Base-by-base conservation (phyloP, 2,329 filamentous ascomycete genomes). In the Salinomyces thailandicus region DNA sequence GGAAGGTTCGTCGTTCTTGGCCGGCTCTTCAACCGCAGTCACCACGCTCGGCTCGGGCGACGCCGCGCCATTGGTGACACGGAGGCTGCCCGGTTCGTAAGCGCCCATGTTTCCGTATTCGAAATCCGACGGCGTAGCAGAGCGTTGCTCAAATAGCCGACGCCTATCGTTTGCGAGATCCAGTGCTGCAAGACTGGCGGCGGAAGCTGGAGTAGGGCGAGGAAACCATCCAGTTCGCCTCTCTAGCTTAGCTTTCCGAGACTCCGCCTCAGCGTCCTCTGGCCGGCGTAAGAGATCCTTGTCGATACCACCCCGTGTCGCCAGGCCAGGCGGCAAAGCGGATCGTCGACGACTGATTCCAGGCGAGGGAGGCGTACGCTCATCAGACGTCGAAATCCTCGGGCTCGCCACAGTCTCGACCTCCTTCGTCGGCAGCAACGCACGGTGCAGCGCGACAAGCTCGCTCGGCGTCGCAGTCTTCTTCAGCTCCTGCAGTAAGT, bases 401-500 rank as follows among this genome's bases (percentile, higher is more conserved):
- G 50, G 46, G 15, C 44, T 39, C 9, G 35, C 36, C 2, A 43
- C 37, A 1, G 41, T 35, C 18, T 48, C 48, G 8, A 46, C 47
- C 14, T 54, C 48, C 37, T 51, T 56, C 18, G 50, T 52, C 1
- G 58, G 58, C 8, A 60, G 41, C 15, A 61, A 44, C 8, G 58
- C 58, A 39, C 53, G 48, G 42, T 61, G 58, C 18, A 60, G 43
- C 18, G 66, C 63, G 16, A 63, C 65, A 19, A 69, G 52, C 38
- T 69, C 64, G 36, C 68, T 65, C 2, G 65, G 65, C 5, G 63
- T 61, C 1, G 63, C 66, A 29, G 55, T 66, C 49, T 63, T 68
- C 49, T 63, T 65, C 39, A 69, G 54, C 47, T 69, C 60, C 38
- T 68, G 61, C 41, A 69, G 44, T 22, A 70, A 52, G 18, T 53